phyloP scores from a whole-genome alignment of 2,329 filamentous ascomycete species.

The Triangularia verruculosa region DNA sequence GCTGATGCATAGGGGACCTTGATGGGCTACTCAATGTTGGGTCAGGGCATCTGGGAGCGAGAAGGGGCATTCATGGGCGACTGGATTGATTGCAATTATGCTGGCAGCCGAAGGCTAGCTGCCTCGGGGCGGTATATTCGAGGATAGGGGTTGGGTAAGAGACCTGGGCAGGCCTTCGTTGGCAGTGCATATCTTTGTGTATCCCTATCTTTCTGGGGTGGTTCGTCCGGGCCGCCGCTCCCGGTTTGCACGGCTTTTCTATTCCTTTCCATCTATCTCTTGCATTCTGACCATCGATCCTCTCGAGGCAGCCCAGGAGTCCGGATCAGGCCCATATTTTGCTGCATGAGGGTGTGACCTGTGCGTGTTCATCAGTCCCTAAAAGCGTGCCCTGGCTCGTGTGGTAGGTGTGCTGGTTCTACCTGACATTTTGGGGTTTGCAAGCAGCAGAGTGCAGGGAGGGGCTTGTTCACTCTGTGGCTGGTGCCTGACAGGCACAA shows the following conservation, averaged over 20 bases:
- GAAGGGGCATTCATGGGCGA: background rate
- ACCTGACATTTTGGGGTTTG: background rate
- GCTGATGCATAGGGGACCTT: background rate
- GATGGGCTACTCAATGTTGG: background rate
- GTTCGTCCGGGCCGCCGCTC: background rate
- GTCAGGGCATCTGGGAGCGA: background rate
- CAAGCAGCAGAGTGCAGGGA: background rate
- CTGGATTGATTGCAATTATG: conserved; percentile 1
- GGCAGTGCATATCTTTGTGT: conserved; percentile 7
- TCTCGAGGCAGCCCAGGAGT: background rate
- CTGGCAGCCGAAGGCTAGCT: conserved; percentile 2
- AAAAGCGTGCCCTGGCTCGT: background rate
- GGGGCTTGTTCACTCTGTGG: background rate
- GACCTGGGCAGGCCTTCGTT: background rate
- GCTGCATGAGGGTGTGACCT: background rate
- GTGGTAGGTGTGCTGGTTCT: background rate
- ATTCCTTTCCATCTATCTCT: background rate
- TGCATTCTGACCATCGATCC: background rate
- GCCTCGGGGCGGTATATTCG: background rate
- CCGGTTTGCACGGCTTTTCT: background rate
- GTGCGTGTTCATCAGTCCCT: too few relatives aligned
- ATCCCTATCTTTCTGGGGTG: background rate
- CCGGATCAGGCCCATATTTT: background rate
- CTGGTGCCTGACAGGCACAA: background rate
- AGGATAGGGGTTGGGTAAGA: background rate